Evolutionary conservation across 2,329 filamentous ascomycete species (phyloP), one percentile per base, ranked within the genome.

Genomic region (Trichoderma guizhouense): DNA sequence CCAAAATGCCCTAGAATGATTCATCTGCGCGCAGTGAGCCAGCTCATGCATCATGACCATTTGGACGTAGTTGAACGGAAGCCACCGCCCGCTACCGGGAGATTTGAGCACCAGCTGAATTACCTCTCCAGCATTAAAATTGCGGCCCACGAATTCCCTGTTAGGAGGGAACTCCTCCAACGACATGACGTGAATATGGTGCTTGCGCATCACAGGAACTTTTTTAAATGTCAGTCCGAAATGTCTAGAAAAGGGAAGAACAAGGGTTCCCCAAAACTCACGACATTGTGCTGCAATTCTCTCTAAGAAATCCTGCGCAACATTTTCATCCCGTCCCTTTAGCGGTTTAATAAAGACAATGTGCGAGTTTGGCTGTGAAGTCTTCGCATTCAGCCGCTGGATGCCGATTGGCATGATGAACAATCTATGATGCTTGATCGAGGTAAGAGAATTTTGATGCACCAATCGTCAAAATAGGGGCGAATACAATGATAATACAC

Each of bases 11-110:
- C 88, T 87, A 2, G 90, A 92, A 79, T 97, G 94, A 79, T 97
- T 97, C 94, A 97, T 97, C 79, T 97, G 91, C 80, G 93, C 92
- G 85, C 92, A 95, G 80, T 97, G 93, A 3, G 93, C 93, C 34
- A 97, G 84, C 84, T 96, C 93, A 79, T 97, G 94, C 89, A 97
- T 95, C 94, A 97, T 97, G 75, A 97, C 93, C 92, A 96, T 95
- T 81, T 96, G 93, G 18, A 97, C 92, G 78, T 94, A 94, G 73
- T 89, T 86, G 78, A 96, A 94, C 0, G 93, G 92, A 26, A 97
- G 84, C 94, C 94, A 97, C 72, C 84, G 87, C 30, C 89, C 88
- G 0, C 86, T 87, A 5, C 82, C 84, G 0, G 86, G 87, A 0
- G 92, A 89, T 76, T 91, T 91, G 30, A 97, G 86, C 1, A 97